These are phyloP conservation scores for Kluyveromyces starmeri DNA, from an alignment of 805 yeast species.

Conservation along the genomic window DNA sequence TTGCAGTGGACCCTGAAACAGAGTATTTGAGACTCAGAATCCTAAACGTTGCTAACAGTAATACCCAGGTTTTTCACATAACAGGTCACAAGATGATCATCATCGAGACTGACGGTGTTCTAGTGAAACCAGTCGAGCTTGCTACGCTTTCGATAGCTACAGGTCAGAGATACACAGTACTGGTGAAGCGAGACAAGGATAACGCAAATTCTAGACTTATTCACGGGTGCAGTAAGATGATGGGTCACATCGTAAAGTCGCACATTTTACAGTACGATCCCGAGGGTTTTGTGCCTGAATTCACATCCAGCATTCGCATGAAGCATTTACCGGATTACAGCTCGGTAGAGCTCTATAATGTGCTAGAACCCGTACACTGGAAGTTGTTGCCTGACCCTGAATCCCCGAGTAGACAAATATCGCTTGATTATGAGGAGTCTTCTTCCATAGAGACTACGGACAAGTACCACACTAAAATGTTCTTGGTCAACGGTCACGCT, in stretches of 20 bases:
- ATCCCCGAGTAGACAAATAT: constrained; percentile 32
- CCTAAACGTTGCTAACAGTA: constrained; percentile 49
- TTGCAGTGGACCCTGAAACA: constrained; percentile 35
- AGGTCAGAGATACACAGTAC: constrained; percentile 68
- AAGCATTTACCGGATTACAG: constrained; percentile 28
- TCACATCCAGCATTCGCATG: constrained; percentile 34
- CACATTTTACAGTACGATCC: constrained; percentile 19
- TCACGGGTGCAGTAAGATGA: constrained; percentile 43
- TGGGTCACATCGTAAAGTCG: constrained; percentile 36
- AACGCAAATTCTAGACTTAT: constrained; percentile 39
- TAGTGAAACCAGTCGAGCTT: constrained; percentile 40
- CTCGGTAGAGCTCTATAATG: constrained; percentile 16
- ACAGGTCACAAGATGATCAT: constrained; percentile 46
- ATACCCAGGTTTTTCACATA: constrained; percentile 45
- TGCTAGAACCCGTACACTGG: constrained; percentile 14
- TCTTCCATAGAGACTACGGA: constrained; percentile 34
- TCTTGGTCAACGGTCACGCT: constrained; percentile 42
- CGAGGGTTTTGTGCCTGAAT: constrained; percentile 32
- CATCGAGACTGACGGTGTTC: constrained; percentile 52
- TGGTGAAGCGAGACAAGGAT: constrained; percentile 43
- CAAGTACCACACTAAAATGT: constrained; percentile 38
- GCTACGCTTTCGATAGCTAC: constrained; percentile 49
- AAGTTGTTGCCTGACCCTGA: constrained; percentile 6
- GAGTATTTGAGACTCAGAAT: constrained; percentile 40
- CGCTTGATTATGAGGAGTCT: constrained; percentile 41